These are phyloP conservation scores for Aciculosporium take DNA, from an alignment of 2,329 filamentous ascomycete species.

Conservation along the genomic window DNA sequence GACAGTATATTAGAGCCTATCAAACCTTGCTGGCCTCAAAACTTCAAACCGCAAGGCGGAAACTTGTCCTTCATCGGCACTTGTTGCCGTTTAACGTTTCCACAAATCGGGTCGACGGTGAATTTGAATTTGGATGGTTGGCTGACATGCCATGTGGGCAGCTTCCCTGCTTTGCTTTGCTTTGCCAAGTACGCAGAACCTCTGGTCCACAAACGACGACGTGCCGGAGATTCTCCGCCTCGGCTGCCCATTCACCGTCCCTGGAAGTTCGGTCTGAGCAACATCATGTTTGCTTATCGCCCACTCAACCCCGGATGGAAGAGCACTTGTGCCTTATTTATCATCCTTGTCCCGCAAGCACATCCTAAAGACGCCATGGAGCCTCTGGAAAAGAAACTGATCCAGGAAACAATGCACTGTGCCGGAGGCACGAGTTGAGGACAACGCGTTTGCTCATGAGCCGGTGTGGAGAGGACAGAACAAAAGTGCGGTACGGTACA, in stretches of 20 bases:
- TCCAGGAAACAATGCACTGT: no score
- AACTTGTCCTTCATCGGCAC: background rate
- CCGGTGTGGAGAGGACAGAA: no score
- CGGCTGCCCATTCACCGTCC: no score
- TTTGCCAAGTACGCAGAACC: background rate
- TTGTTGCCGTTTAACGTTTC: background rate
- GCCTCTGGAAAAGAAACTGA: background rate
- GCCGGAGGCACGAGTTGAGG: no score
- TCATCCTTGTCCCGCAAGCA: background rate
- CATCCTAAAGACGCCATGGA: background rate
- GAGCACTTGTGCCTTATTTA: background rate
- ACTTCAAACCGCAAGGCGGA: background rate
- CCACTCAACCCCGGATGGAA: background rate
- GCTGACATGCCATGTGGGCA: slow-evolving; percentile 1
- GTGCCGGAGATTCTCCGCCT: slow-evolving; percentile 1
- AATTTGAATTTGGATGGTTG: no score
- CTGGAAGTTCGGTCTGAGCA: no score
- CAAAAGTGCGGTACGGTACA: no score
- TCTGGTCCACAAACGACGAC: background rate
- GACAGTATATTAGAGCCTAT: background rate
- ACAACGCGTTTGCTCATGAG: no score
- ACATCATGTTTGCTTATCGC: background rate
- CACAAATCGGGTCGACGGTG: background rate
- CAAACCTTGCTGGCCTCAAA: background rate
- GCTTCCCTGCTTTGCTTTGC: background rate